Evolutionary conservation across 2,329 filamentous ascomycete genomes (phyloP), one percentile per base, ranked within the genome.

Genomic region (Colletotrichum higginsianum): DNA sequence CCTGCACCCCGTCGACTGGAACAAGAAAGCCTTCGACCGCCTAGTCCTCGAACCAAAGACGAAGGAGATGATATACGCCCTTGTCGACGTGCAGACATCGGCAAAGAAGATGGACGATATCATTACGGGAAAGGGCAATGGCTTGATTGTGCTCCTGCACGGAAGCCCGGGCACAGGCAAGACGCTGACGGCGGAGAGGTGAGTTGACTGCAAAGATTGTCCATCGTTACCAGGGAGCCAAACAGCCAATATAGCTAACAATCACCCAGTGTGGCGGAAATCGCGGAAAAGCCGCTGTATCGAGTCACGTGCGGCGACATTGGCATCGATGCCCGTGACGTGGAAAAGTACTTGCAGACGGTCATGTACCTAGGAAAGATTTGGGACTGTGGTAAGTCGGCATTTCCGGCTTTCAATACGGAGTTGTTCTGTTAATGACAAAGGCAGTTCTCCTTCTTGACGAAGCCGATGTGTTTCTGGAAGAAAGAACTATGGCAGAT

Each of bases 401-500:
- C 55, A 62, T 38, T 16, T n/a, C 30, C 1, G 16, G 3, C 15
- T 35, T 11, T 30, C 16, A 6, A 16, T 55, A 2, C n/a, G 38
- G 30, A 46, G 13, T 11, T 26, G 6, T 11, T 18, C 30, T 35
- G 8, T 23, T 61, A 40, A 61, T 38, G 1, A 5, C 18, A 1
- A 50, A 1, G 2, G 21, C 4, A 67, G 75, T 80, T 0, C 68
- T 80, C 0, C 71, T 81, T 0, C 71, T 80, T 0, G 78, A 81
- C 18, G 78, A 78, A 30, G 77, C 76, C 0, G 79, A 79, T 7
- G 75, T 80, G 2, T 77, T 80, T 35, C 63, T 80, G 2, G 75
- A 76, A 21, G 70, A 76, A 30, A 71, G 78, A n/a, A 74, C 65
- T 0, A 50, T 61, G 35, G 46, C 26, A 4, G 94, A 97, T 76